phyloP scores from a whole-genome alignment of 1,139 yeast genomes.

The Pneumocystis canis region DNA sequence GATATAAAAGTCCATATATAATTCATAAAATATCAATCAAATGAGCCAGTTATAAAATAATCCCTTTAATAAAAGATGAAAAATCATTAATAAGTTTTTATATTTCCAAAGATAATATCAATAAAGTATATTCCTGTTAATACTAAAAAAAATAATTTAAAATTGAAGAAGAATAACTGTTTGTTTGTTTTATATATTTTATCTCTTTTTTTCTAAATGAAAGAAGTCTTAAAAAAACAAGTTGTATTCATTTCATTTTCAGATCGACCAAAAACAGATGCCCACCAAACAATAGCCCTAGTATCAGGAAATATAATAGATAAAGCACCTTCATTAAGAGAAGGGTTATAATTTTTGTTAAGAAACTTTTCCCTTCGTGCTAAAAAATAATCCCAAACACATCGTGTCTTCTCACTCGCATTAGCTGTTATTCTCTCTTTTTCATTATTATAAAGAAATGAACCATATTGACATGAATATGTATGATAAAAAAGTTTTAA shows the following conservation, averaged over 20 bases:
- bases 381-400: conserved; percentile 88
- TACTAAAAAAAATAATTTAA: background rate
- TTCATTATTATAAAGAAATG: conserved; percentile 68
- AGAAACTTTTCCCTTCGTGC: conserved; percentile 61
- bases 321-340: conserved; percentile 23
- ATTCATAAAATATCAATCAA: background rate
- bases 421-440: conserved; percentile 37
- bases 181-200: too few species aligned
- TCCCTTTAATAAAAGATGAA: too few species aligned
- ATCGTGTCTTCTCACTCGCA: conserved; percentile 40
- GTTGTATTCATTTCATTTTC: conserved; percentile 60
- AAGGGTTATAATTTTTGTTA: conserved; percentile 33
- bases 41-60: background rate
- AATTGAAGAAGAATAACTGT: background rate
- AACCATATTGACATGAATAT: conserved; percentile 89
- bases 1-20: too few species aligned
- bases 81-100: too few species aligned
- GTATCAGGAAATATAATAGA: conserved; percentile 53
- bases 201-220: background rate
- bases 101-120: too few species aligned
- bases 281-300: conserved; percentile 72
- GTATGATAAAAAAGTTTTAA: conserved; percentile 73
- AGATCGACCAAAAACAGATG: conserved; percentile 60
- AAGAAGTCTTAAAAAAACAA: background rate
- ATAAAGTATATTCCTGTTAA: background rate